Conservation (phyloP, 139 green algal genomes). For the Ulvella scutata region DNA sequence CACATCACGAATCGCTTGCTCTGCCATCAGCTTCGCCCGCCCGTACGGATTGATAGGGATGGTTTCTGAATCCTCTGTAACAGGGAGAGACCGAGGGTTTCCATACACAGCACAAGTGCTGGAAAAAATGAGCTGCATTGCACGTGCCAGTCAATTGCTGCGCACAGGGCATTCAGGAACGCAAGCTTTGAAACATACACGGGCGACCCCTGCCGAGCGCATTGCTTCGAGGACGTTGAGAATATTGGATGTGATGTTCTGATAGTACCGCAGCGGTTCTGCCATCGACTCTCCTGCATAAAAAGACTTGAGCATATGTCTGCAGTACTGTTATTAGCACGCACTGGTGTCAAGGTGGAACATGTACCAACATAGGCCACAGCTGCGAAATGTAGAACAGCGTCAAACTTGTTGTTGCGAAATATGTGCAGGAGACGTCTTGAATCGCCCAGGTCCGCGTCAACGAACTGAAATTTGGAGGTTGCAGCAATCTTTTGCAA, state of each 20-base stretch:
- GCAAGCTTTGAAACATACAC: constrained; percentile 25
- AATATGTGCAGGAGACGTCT: constrained; percentile 16
- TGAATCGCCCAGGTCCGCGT: constrained; percentile 41
- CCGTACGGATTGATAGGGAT: constrained; percentile 57
- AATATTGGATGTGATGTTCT: constrained; percentile 59
- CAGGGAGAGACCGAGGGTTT: constrained; percentile 38
- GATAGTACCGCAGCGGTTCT: constrained; percentile 43
- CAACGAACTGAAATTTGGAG: constrained; percentile 18
- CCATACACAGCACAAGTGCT: constrained; percentile 60
- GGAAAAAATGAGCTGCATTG: constrained; percentile 19
- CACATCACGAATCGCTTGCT: constrained; percentile 34
- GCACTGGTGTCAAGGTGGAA: not conserved
- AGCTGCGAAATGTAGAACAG: constrained; percentile 64
- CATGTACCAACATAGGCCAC: constrained; percentile 51
- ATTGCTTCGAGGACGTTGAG: constrained; percentile 49
- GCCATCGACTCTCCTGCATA: constrained; percentile 22
- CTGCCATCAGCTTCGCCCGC: constrained; percentile 47
- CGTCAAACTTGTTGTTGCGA: not conserved
- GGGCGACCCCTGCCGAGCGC: constrained; percentile 19
- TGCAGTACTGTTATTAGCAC: not conserved
- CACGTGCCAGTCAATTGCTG: too few species aligned
- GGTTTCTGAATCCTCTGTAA: constrained; percentile 51
- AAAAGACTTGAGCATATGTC: not conserved
- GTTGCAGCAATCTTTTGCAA: constrained; percentile 9
- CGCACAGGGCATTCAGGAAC: not conserved